These are phyloP conservation scores for Rhododendron simsii DNA, from an alignment of 148 eudicot genomes.

Conservation along the genomic window DNA sequence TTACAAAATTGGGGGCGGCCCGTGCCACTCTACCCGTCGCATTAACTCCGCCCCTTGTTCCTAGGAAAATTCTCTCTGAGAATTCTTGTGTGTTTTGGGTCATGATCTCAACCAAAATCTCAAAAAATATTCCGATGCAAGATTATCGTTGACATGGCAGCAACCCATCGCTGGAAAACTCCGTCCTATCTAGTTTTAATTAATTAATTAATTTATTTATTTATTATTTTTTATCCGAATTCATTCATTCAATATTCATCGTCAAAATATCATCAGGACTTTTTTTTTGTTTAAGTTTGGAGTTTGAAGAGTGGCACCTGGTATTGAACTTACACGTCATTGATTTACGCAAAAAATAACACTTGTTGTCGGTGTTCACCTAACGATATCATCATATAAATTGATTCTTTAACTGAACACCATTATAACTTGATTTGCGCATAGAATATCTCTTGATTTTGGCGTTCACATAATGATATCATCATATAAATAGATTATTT, in stretches of 20 bases:
- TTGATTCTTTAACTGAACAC: neutral
- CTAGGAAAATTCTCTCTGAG: too few species aligned
- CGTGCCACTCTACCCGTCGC: too few species aligned
- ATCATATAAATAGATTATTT: too few species aligned
- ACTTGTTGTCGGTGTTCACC: too few species aligned
- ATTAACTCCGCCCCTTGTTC: neutral
- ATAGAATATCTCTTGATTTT: too few species aligned
- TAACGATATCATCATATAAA: too few species aligned
- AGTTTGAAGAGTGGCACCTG: neutral
- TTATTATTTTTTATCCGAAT: too few species aligned
- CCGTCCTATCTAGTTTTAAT: neutral
- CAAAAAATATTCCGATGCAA: neutral
- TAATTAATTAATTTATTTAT: too few species aligned
- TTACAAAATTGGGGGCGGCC: neutral
- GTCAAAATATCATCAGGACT: neutral
- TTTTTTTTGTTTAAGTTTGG: too few species aligned
- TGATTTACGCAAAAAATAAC: neutral
- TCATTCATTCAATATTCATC: neutral
- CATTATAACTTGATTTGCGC: too few species aligned
- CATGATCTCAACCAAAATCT: neutral
- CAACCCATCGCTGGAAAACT: neutral
- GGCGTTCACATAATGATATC: neutral
- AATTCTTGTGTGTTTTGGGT: too few species aligned
- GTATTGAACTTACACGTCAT: neutral
- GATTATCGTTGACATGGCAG: neutral